phyloP scores from a whole-genome alignment of 164 flowering plant genomes.

The Sextonia rubra region DNA sequence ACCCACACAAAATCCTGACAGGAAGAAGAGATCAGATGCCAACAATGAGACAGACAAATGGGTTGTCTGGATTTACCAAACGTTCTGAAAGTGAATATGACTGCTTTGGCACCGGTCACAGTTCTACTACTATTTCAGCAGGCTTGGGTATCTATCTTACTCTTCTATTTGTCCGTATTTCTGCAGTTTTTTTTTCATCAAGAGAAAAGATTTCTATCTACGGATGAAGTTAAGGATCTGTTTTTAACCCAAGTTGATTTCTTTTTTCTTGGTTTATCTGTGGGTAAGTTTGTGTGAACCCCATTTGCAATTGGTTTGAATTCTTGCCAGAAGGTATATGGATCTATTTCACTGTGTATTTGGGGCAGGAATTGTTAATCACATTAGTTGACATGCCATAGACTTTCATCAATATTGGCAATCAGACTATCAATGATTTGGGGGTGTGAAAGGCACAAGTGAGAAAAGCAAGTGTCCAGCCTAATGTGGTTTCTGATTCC shows the following conservation, averaged over 20 bases:
- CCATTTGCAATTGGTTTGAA: too few relatives aligned
- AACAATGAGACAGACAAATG: slow-evolving; percentile 85
- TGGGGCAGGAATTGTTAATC: neutral
- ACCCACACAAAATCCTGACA: slow-evolving; percentile 92
- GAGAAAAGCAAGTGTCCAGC: neutral
- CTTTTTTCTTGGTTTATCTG: too few relatives aligned
- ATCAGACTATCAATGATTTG: too few relatives aligned
- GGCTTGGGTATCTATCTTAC: slow-evolving; percentile 56
- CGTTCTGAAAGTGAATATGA: slow-evolving; percentile 91
- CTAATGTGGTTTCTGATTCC: neutral
- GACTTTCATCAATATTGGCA: neutral
- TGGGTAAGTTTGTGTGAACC: too few relatives aligned
- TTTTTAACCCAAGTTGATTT: too few relatives aligned
- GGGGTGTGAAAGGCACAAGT: neutral
- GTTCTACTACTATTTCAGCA: slow-evolving; percentile 94
- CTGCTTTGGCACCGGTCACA: slow-evolving; percentile 91
- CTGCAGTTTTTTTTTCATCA: neutral
- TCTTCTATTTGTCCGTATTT: neutral
- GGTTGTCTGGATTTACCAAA: slow-evolving; percentile 87
- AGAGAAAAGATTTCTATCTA: neutral
- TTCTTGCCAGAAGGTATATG: too few relatives aligned
- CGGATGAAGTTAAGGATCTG: neutral
- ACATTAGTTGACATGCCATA: neutral
- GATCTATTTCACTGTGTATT: neutral
- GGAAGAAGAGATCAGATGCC: slow-evolving; percentile 85